A percentile compares a stretch with the other conserved stretches of the same genome.
Conservation (phyloP, 306 rosid genomes). For the Styphnolobium japonicum region DNA sequence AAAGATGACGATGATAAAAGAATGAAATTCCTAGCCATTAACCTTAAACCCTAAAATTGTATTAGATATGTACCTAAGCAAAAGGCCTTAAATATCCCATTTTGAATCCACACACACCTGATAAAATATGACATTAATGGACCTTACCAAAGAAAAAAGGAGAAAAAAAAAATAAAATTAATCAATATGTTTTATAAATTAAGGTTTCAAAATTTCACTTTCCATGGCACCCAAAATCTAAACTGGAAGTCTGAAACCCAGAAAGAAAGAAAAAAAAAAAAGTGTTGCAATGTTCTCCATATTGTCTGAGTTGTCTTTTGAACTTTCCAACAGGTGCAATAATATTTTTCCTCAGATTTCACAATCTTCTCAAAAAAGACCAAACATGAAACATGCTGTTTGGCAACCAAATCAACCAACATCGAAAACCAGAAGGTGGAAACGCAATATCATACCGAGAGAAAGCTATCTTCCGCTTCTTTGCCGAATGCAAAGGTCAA, state of each 20-base stretch:
- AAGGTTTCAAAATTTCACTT: neutral
- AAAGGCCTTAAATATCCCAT: neutral
- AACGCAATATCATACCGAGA: constrained; percentile 41
- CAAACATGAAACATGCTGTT: neutral
- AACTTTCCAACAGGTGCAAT: neutral
- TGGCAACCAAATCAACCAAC: neutral
- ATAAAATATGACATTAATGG: neutral
- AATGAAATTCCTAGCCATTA: constrained; percentile 7
- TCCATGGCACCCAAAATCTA: constrained; percentile 15
- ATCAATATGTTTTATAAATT: neutral
- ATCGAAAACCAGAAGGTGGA: neutral
- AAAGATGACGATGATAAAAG: neutral
- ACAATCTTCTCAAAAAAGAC: neutral
- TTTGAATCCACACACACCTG: neutral
- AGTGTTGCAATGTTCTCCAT: neutral
- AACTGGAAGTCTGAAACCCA: constrained; percentile 7
- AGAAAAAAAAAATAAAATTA: neutral
- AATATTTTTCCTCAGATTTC: neutral
- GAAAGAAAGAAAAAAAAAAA: neutral
- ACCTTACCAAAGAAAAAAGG: neutral
- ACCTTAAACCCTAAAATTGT: neutral
- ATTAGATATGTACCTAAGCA: neutral
- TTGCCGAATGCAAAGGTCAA: constrained; percentile 53
- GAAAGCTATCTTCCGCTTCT: constrained; percentile 61
- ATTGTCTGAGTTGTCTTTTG: neutral